Base-by-base conservation (phyloP, 495 filamentous ascomycete species). In the Penicillium chermesinum region DNA sequence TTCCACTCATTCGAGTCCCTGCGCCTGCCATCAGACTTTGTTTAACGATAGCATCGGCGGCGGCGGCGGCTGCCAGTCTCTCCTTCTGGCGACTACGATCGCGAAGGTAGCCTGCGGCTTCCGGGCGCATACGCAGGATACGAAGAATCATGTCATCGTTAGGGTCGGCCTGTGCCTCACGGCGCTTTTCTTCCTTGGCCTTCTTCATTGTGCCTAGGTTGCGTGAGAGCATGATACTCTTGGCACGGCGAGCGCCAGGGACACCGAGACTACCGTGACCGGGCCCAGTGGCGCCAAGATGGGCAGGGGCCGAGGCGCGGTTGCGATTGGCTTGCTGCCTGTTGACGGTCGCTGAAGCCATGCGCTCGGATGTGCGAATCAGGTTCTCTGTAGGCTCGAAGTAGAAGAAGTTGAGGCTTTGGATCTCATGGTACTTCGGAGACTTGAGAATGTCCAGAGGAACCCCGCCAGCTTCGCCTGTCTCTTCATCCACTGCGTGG, bases 101-200 rank as follows among this genome's bases (percentile, higher is more conserved):
- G 45, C 84, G 86, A 41, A 99, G 72, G 71, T 99, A 99, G 32
- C 78, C 71, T 34, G 83, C 81, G n/a, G 93, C 94, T 72, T 97
- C 93, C 13, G 91, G 90, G 40, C 93, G 75, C 93, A 99, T 99
- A 40, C 93, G 81, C 54, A 99, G 65, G 51, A 99, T 97, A 12
- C 93, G 80, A 33, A 99, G 69, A 51, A 99, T 97, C 87, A 97
- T 96, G 63, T 99, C 93, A 63, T 99, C 93, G 62, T 86, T 95
- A 7, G 94, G 91, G 55, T 97, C 94, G 2, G 94, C 91, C 64
- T 99, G 93, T 10, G 88, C 88, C 61, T 96, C 91, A 52, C 87
- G 89, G 43, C 93, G 77, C 67, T 95, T 96, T 66, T 95, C 91
- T 62, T 93, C 88, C 59, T 99, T 99, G 37, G 86, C 88, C 60